phyloP scores from a whole-genome alignment of 495 filamentous ascomycete species.

The Durotheca rogersii region DNA sequence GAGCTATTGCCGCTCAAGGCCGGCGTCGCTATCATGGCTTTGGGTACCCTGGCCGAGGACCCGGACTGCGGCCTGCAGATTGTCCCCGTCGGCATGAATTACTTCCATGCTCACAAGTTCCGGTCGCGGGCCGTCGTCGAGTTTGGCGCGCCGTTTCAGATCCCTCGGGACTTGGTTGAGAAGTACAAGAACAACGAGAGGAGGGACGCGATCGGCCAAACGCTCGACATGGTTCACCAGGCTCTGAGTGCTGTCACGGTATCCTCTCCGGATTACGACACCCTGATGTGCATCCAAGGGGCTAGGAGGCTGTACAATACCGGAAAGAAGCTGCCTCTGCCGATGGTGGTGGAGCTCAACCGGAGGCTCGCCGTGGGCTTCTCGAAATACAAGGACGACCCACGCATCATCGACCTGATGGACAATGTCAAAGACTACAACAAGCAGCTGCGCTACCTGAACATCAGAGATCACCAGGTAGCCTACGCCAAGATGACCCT shows the following conservation, averaged over 20 bases:
- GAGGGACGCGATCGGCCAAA: slow-evolving; percentile 75
- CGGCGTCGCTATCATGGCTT: slow-evolving; percentile 96
- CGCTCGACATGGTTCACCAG: slow-evolving; percentile 85
- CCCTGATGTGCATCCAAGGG: slow-evolving; percentile 96
- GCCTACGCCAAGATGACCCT: slow-evolving; percentile 84
- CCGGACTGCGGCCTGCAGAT: slow-evolving; percentile 93
- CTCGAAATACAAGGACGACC: slow-evolving; percentile 87
- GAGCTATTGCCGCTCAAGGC: slow-evolving; percentile 94
- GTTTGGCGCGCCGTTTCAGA: slow-evolving; percentile 84
- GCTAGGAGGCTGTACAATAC: slow-evolving; percentile 91
- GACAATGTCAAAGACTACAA: slow-evolving; percentile 85
- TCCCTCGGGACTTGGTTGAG: slow-evolving; percentile 78
- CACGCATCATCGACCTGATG: slow-evolving; percentile 75
- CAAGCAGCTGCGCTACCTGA: slow-evolving; percentile 77
- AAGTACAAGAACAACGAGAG: slow-evolving; percentile 80
- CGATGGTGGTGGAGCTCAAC: slow-evolving; percentile 95
- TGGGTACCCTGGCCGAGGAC: slow-evolving; percentile 84
- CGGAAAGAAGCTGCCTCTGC: slow-evolving; percentile 90
- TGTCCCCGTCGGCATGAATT: slow-evolving; percentile 99
- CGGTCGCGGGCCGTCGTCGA: slow-evolving; percentile 94
- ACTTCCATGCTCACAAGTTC: slow-evolving; percentile 99
- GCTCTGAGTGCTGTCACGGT: slow-evolving; percentile 86
- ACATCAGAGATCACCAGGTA: slow-evolving; percentile 93
- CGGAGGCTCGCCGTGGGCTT: slow-evolving; percentile 90
- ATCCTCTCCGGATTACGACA: slow-evolving; percentile 92